Evolutionary conservation across 495 filamentous ascomycete genomes (phyloP).

Genomic region (Aspergillus conjunctus): DNA sequence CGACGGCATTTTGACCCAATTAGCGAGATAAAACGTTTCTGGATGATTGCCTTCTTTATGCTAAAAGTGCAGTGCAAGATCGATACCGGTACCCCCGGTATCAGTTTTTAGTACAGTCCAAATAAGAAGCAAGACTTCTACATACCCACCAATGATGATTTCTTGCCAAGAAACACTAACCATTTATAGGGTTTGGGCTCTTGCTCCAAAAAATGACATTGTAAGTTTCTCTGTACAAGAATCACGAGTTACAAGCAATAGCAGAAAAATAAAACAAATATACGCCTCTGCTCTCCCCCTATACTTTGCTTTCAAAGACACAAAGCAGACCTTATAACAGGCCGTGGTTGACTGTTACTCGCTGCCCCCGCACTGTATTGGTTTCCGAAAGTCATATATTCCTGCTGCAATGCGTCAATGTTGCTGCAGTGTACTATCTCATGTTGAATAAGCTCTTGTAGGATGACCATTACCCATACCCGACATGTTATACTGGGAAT

Average conservation of each 20-base stretch:
- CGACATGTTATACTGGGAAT: conserved; percentile 27
- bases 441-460: conserved; percentile 19
- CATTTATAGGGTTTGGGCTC: too few species aligned
- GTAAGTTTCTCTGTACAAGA: too few species aligned
- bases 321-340: conserved; percentile 17
- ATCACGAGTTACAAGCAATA: background rate
- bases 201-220: too few species aligned
- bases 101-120: too few species aligned
- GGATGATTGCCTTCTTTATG: too few species aligned
- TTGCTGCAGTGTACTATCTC: conserved; percentile 19
- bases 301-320: conserved; percentile 16
- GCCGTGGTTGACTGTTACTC: conserved; percentile 18
- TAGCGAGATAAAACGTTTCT: too few species aligned
- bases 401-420: conserved; percentile 16
- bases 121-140: too few species aligned
- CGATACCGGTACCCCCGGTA: too few species aligned
- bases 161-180: too few species aligned
- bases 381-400: conserved; percentile 22
- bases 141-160: too few species aligned
- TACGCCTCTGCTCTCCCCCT: background rate
- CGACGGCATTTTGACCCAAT: background rate
- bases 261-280: background rate
- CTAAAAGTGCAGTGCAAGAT: too few species aligned
- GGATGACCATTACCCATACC: conserved; percentile 23
- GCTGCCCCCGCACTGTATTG: conserved; percentile 18